Conservation (phyloP, 768 basidiomycete species). For the Porpolomopsis calyptriformis region DNA sequence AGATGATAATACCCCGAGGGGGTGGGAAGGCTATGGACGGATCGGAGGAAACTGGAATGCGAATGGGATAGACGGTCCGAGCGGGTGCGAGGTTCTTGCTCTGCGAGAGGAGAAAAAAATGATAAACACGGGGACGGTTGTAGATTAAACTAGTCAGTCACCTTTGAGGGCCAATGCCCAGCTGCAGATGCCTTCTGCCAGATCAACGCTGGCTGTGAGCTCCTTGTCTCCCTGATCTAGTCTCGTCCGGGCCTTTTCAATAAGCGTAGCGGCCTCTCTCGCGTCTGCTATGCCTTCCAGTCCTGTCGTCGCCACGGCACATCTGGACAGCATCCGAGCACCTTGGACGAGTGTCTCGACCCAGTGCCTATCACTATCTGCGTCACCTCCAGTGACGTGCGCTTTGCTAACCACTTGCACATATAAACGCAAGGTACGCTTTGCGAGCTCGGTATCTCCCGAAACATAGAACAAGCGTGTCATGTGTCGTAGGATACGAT, state of each 20-base stretch:
- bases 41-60: constrained; percentile 37
- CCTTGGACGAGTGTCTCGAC: constrained; percentile 72
- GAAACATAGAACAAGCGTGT: constrained; percentile 57
- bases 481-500: constrained; percentile 77
- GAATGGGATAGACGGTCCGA: constrained; percentile 48
- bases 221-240: constrained; percentile 39
- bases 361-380: constrained; percentile 62
- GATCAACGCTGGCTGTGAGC: constrained; percentile 46
- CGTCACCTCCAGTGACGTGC: constrained; percentile 45
- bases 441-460: constrained; percentile 52
- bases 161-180: constrained; percentile 63
- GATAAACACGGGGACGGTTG: background rate
- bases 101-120: constrained; percentile 25
- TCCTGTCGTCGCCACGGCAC: constrained; percentile 23
- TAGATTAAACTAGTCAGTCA: constrained; percentile 17
- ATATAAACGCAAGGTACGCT: constrained; percentile 71
- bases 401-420: constrained; percentile 78
- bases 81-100: constrained; percentile 54
- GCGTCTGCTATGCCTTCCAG: constrained; percentile 45
- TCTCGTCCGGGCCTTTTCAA: constrained; percentile 52
- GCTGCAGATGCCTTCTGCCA: constrained; percentile 68
- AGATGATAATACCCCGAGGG: constrained; percentile 66
- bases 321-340: constrained; percentile 61
- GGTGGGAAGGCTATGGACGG: constrained; percentile 38
- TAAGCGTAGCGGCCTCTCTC: constrained; percentile 47